These are phyloP conservation scores for Botrytis paeoniae DNA, from an alignment of 2,329 filamentous ascomycete genomes.

Conservation along the genomic window DNA sequence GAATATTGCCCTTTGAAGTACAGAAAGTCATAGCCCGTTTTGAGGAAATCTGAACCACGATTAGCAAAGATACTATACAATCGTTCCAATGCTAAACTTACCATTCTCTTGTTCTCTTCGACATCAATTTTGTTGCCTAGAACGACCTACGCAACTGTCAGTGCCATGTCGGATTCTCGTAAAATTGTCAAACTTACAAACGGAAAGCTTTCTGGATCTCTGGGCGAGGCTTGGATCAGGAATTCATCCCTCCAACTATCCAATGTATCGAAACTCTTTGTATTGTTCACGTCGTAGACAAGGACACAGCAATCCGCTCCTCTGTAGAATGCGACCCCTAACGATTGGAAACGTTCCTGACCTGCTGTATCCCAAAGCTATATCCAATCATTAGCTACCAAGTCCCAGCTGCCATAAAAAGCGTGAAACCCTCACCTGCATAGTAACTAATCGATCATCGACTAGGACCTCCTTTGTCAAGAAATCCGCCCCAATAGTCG, in stretches of 20 bases:
- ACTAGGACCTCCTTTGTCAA: constrained; percentile 96
- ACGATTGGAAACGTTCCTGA: constrained; percentile 94
- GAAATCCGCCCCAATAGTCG: constrained; percentile 97
- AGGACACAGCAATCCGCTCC: constrained; percentile 97
- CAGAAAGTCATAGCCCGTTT: constrained; percentile 98
- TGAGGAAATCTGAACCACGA: constrained; percentile 67
- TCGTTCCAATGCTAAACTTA: constrained; percentile 42
- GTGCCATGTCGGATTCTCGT: constrained; percentile 14
- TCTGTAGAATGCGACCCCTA: constrained; percentile 96
- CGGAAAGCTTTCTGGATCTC: constrained; percentile 95
- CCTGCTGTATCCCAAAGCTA: constrained; percentile 98
- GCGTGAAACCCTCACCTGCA: constrained; percentile 66
- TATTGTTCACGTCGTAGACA: constrained; percentile 98
- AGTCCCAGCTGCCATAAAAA: not conserved
- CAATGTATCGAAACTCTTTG: constrained; percentile 97
- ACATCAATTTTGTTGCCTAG: constrained; percentile 99
- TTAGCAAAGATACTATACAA: constrained; percentile 28
- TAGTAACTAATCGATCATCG: constrained; percentile 94
- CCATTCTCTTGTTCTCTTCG: constrained; percentile 94
- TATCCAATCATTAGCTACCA: constrained; percentile 41
- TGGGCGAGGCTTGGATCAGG: constrained; percentile 91
- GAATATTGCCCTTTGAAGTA: constrained; percentile 94
- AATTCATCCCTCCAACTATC: constrained; percentile 99
- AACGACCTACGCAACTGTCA: constrained; percentile 63
- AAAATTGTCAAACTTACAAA: constrained; percentile 65